phyloP scores from a whole-genome alignment of 768 basidiomycete species.

The Asterophora lycoperdoides region DNA sequence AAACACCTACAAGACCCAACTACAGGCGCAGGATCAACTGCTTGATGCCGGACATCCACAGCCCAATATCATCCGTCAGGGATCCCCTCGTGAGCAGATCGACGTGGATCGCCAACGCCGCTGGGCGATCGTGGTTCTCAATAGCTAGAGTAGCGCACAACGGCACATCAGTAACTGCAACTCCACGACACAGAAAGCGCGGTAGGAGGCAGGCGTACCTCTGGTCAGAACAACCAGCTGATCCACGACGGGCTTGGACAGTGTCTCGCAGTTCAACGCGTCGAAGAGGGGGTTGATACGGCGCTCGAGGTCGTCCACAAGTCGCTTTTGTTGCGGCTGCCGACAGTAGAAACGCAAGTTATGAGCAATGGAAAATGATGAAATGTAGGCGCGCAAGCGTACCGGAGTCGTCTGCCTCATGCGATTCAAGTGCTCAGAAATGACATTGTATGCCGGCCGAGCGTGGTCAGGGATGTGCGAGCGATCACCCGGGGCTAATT shows the following conservation, averaged over 20 bases:
- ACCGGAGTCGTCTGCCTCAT: slow-evolving; percentile 78
- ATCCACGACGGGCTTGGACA: slow-evolving; percentile 67
- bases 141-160: slow-evolving; percentile 53
- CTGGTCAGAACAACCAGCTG: slow-evolving; percentile 65
- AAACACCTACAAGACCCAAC: neutral
- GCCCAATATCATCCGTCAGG: slow-evolving; percentile 75
- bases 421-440: slow-evolving; percentile 58
- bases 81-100: slow-evolving; percentile 79
- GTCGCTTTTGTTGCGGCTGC: slow-evolving; percentile 80
- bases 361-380: neutral
- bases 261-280: slow-evolving; percentile 83
- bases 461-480: slow-evolving; percentile 81
- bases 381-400: slow-evolving; percentile 19
- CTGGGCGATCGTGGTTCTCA: slow-evolving; percentile 69
- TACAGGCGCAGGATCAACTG: slow-evolving; percentile 76
- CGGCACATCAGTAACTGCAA: slow-evolving; percentile 3
- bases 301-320: slow-evolving; percentile 84
- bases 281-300: slow-evolving; percentile 86
- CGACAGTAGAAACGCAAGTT: neutral
- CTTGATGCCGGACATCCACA: slow-evolving; percentile 89
- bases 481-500: slow-evolving; percentile 81
- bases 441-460: slow-evolving; percentile 59
- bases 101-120: slow-evolving; percentile 79
- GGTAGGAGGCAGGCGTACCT: slow-evolving; percentile 45
- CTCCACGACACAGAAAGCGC: neutral